Evolutionary conservation across 1,284 basidiomycete species (phyloP), one percentile per base, ranked within the genome.

Genomic region (Neonothopanus nambi): DNA sequence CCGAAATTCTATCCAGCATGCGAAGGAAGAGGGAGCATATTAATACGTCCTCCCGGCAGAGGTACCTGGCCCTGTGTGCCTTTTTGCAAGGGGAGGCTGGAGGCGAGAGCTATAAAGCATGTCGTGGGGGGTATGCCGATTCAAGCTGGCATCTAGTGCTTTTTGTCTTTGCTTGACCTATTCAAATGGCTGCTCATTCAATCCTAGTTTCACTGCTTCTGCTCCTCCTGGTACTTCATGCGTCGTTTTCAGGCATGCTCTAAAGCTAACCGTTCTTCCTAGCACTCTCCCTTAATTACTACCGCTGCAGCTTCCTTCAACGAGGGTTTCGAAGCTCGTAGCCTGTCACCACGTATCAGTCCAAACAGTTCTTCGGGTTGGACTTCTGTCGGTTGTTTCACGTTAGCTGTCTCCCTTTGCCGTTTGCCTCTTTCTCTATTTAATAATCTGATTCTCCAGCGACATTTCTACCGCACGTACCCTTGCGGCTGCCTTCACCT

Each of bases 371-470:
- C 41, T 8, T 40, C 40, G 35, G 30, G 43, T 33, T 72, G 70
- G 70, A 67, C 65, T 1, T 64, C 65, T 28, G 58, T 66, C 4
- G 72, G 72, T 49, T 74, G 72, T 55, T 71, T 65, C 49, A 68
- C 66, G 60, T 54, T 15, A 42, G 43, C 50, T 3, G 15, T 23
- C 20, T n/a, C 13, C 26, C 44, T 7, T 11, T 11, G 24, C 9
- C 9, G 15, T 15, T 24, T 24, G 8, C 20, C 41, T 4, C 26
- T 9, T 43, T 43, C 41, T 18, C 26, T 24, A n/a, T n/a, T n/a
- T n/a, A 23, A 23, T 26, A 13, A 15, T n/a, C 13, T 44, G 18
- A 44, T 4, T 23, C 5, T 44, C 15, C 23, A 58, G 57, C 13
- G 69, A 70, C 59, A 49, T 70, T 33, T 70, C 69, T 7, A 68